Base-by-base conservation (phyloP, 2,329 filamentous ascomycete species). In the Septoria linicola region DNA sequence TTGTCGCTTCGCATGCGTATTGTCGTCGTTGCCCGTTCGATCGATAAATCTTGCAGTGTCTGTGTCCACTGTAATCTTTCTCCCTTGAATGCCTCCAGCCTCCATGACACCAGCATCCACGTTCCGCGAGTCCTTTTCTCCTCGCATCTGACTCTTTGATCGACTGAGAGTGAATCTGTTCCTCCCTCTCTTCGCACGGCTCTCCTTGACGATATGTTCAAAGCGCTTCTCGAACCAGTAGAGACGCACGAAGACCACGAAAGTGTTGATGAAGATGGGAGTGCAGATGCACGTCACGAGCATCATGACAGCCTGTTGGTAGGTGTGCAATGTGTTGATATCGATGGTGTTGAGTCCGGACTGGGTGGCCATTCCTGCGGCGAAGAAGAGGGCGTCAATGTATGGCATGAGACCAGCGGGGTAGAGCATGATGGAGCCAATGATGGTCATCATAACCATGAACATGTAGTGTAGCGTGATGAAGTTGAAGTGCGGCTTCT, bases 191-290 rank as follows among this genome's bases (percentile, higher is more conserved):
- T 84, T 75, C 36, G 73, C 76, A 48, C 83, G 81, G 1, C 88
- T 84, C 62, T 95, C 88, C 27, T 78, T 79, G 11, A 87, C 90
- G 58, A 96, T 81, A 62, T 88, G 80, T 66, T 95, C 87, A 67
- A 99, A 97, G 6, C 91, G 83, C 70, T 95, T 96, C 71, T 99
- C 91, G 67, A 99, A 99, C 92, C 92, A 99, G 72, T 96, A 96
- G 1, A 99, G 76, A 20, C 93, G 87, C 11, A 97, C 79, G 62
- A 96, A 92, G 6, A 99, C 93, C 37, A 99, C 89, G 37, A 82
- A 87, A 1, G 87, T 82, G 65, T 95, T 84, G 62, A 96, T 85
- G 40, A 87, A 84, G 55, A 96, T 93, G 0, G 90, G 90, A 43
- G 89, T 95, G 20, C 85, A 83, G 10, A 89, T 62, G 76, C 89